Conservation (phyloP, 495 filamentous ascomycete species). For the Penicillium atrosanguineum region DNA sequence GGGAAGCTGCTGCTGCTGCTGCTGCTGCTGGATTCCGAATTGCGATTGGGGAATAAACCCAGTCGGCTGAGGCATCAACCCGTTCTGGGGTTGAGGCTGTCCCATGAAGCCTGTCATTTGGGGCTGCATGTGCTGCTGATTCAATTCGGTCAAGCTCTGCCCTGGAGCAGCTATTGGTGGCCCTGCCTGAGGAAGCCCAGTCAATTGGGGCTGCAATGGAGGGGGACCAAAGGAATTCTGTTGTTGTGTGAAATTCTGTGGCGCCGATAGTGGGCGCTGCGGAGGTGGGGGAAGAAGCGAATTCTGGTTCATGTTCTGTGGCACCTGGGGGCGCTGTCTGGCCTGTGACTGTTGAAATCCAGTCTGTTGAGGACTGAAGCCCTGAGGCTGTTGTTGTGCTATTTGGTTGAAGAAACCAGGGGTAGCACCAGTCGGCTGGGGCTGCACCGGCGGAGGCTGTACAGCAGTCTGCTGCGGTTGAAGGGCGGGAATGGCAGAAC, state of each 20-base stretch:
- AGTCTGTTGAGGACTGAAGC: constrained; percentile 40
- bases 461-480: constrained; percentile 49
- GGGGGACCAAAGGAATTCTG: constrained; percentile 70
- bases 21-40: constrained; percentile 53
- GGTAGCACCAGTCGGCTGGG: constrained; percentile 49
- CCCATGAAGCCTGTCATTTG: constrained; percentile 56
- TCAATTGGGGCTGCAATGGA: constrained; percentile 81
- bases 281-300: constrained; percentile 80
- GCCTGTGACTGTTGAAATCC: constrained; percentile 48
- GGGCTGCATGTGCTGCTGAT: constrained; percentile 59
- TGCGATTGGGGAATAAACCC: constrained; percentile 51
- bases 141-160: constrained; percentile 71
- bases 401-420: constrained; percentile 52
- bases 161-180: constrained; percentile 64
- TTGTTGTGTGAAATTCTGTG: constrained; percentile 72
- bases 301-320: constrained; percentile 58
- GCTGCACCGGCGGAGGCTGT: constrained; percentile 49
- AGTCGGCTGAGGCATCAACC: constrained; percentile 51
- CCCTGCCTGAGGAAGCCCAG: constrained; percentile 57
- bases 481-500: constrained; percentile 25
- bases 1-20: constrained; percentile 21
- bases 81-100: constrained; percentile 46
- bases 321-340: constrained; percentile 72
- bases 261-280: constrained; percentile 80
- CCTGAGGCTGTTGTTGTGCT: constrained; percentile 36